Base-by-base conservation (phyloP, 768 basidiomycete species). In the Boletales sp. region DNA sequence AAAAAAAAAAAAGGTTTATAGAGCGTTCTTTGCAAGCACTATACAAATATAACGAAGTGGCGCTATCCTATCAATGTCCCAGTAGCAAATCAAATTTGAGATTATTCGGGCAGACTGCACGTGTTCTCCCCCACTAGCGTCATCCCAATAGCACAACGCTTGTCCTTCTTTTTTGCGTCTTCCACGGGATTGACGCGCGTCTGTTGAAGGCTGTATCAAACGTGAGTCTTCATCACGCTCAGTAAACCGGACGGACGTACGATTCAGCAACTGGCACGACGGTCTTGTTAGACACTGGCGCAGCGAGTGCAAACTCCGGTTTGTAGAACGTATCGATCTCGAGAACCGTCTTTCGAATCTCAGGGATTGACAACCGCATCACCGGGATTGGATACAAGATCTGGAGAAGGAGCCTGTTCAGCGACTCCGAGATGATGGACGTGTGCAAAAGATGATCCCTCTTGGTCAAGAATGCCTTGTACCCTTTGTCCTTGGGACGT, bases 281-380 rank as follows among this genome's bases (percentile, higher is more conserved):
- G 24, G 24, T 27, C 24, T 27, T 27, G 24, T 41, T 35, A 12
- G 47, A 30, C 52, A 51, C 17, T 2, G 44, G 48, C 2, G 18
- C 21, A 4, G 21, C 21, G 21, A n/a, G 19, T 6, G 10, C 7
- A 29, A 27, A 27, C 24, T 27, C 24, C 17, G 19, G 21, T 13
- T 15, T 43, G 19, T 62, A 63, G 19, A 57, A 54, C 1, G 54
- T 47, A 6, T 60, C 50, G 15, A 63, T 57, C 2, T 50, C 45
- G 29, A 50, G 2, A 10, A 61, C 41, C 8, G 38, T 56, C 19
- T 51, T n/a, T 17, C 58, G 44, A 18, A 63, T 54, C n/a, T 38
- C 55, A 11, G 62, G 50, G 29, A 62, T 63, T n/a, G 61, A 43
- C 30, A 57, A 18, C 1, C 58, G 54, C 27, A 27, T 49, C 27